phyloP scores from a whole-genome alignment of 805 yeast genomes.

The Metschnikowia dekortorum region DNA sequence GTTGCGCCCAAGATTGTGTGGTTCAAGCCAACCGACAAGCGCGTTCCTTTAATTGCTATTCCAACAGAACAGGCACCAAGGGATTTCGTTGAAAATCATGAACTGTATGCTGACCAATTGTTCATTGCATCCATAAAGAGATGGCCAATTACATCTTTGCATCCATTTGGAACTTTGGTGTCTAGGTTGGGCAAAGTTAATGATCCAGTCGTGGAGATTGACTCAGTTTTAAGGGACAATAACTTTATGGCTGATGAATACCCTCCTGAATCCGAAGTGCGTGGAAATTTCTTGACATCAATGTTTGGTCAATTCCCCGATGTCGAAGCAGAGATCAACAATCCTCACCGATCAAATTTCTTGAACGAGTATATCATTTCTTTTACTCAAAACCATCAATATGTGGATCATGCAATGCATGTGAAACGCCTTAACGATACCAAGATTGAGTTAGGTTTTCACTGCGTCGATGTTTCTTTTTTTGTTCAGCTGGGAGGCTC shows the following conservation, averaged over 20 bases:
- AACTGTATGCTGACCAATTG: constrained; percentile 69
- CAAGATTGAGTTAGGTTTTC: constrained; percentile 78
- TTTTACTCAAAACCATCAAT: constrained; percentile 51
- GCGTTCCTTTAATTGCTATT: constrained; percentile 95
- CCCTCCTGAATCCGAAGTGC: constrained; percentile 38
- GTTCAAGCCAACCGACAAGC: constrained; percentile 98
- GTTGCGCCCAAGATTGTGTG: constrained; percentile 90
- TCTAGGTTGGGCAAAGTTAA: constrained; percentile 80
- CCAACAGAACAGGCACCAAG: constrained; percentile 98
- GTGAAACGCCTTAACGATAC: constrained; percentile 59
- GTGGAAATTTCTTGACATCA: constrained; percentile 10
- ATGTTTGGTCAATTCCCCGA: constrained; percentile 35
- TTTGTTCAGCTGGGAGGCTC: constrained; percentile 68
- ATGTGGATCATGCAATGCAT: constrained; percentile 77
- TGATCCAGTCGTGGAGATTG: constrained; percentile 74
- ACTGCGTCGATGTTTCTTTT: constrained; percentile 74
- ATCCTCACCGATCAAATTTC: constrained; percentile 47
- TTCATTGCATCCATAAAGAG: constrained; percentile 95
- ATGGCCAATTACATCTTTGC: constrained; percentile 98
- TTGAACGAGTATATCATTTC: constrained; percentile 60
- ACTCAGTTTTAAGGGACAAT: constrained; percentile 83
- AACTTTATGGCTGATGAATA: constrained; percentile 80
- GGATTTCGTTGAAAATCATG: constrained; percentile 92
- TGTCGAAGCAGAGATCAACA: constrained; percentile 35
- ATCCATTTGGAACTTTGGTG: constrained; percentile 93